These are phyloP conservation scores for Hemileia vastatrix DNA, from an alignment of 1,284 basidiomycete species.

Conservation along the genomic window DNA sequence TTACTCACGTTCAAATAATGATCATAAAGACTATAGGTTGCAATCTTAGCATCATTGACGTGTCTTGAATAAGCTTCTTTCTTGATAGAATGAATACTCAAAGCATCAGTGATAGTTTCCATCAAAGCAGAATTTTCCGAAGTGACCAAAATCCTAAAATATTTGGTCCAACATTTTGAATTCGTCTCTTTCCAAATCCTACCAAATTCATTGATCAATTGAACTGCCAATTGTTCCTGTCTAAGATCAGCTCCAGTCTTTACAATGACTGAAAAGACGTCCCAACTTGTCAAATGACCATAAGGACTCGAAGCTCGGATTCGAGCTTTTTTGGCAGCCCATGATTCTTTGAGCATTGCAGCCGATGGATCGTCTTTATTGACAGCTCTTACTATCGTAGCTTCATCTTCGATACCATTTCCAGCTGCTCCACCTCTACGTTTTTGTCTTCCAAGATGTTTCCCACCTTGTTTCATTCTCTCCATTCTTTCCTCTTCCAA, in stretches of 20 bases:
- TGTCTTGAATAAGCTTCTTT: constrained; percentile 91
- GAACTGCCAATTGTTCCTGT: constrained; percentile 93
- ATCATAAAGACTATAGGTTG: constrained; percentile 75
- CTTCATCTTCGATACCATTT: constrained; percentile 35
- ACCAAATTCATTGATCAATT: constrained; percentile 89
- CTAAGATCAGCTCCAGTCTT: constrained; percentile 94
- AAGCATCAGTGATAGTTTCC: constrained; percentile 65
- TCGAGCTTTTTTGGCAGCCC: constrained; percentile 88
- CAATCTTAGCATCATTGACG: constrained; percentile 65
- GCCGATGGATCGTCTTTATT: constrained; percentile 47
- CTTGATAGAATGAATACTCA: constrained; percentile 98
- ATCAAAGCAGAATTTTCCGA: constrained; percentile 84
- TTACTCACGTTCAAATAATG: constrained; percentile 70
- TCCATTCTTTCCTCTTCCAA: constrained; percentile 93
- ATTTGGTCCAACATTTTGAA: constrained; percentile 78
- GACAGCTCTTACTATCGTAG: constrained; percentile 39
- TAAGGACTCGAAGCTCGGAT: constrained; percentile 88
- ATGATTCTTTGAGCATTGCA: constrained; percentile 87
- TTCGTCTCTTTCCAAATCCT: constrained; percentile 89
- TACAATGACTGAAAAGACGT: constrained; percentile 81
- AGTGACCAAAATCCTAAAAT: constrained; percentile 83
- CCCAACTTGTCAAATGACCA: constrained; percentile 72
- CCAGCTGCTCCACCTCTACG: constrained; percentile 16
- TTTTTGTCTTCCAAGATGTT: constrained; percentile 17
- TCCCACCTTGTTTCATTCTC: constrained; percentile 64